A percentile compares a stretch with the other conserved stretches of the same genome.
phyloP scores from a whole-genome alignment of 208 protist genomes.

The Trypanosoma platydactyli region DNA sequence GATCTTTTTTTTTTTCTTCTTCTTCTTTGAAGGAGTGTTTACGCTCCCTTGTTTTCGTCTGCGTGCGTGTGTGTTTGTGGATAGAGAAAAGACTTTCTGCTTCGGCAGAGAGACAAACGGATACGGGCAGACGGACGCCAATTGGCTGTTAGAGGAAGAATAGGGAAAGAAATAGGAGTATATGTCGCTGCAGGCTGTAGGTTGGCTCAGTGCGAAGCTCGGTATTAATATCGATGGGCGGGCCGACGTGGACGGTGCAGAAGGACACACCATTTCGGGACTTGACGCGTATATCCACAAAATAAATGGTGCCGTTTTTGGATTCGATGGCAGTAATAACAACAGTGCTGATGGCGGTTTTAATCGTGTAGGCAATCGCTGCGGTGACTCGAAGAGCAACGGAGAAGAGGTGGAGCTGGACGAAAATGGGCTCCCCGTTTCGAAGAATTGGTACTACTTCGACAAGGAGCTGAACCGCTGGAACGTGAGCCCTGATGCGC shows the following conservation, averaged over 20 bases:
- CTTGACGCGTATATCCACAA: constrained; percentile 27
- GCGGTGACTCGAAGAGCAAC: neutral
- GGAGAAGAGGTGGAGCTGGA: constrained; percentile 55
- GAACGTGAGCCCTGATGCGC: constrained; percentile 71
- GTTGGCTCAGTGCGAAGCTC: constrained; percentile 78
- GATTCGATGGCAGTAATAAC: constrained; percentile 4
- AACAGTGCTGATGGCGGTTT: too few relatives aligned
- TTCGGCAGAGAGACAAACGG: neutral
- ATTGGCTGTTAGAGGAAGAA: neutral
- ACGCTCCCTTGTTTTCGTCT: too few relatives aligned
- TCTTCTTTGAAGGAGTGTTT: too few relatives aligned
- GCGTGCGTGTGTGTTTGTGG: too few relatives aligned
- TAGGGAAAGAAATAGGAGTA: neutral
- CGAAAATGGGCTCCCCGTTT: constrained; percentile 77
- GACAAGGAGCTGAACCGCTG: constrained; percentile 68
- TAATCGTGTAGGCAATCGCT: neutral
- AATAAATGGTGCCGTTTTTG: constrained; percentile 33
- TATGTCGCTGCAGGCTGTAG: constrained; percentile 73
- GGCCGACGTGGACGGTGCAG: neutral
- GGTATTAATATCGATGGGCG: constrained; percentile 71
- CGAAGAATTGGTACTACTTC: constrained; percentile 86
- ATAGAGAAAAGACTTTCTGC: neutral
- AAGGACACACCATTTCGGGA: neutral
- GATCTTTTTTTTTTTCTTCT: too few relatives aligned
- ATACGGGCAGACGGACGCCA: neutral